Conservation (phyloP, 441 rosid species). For the Euphorbia neoarborescens region DNA sequence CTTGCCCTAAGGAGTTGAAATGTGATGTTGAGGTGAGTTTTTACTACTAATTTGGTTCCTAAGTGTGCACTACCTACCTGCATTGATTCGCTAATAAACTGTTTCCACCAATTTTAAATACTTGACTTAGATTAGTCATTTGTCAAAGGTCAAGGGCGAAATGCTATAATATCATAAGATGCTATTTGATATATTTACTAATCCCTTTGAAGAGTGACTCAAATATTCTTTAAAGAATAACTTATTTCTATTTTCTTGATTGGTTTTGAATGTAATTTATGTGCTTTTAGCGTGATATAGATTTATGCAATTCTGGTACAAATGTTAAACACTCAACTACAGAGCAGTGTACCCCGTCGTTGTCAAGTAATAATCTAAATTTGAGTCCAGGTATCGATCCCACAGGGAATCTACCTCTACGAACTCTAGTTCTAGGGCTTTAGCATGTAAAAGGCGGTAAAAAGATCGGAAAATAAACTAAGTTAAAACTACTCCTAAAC, state of each 20-base stretch:
- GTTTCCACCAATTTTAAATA: background rate
- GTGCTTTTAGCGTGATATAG: too few relatives aligned
- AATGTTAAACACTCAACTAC: too few relatives aligned
- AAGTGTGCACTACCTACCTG: background rate
- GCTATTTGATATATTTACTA: conserved; percentile 3
- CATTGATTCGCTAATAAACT: background rate
- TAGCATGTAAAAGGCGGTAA: too few relatives aligned
- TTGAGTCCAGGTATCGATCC: too few relatives aligned
- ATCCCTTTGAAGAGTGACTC: background rate
- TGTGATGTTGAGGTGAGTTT: conserved; percentile 83
- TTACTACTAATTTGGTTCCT: background rate
- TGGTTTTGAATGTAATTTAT: too few relatives aligned
- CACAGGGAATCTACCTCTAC: too few relatives aligned
- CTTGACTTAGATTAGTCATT: background rate
- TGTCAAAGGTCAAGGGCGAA: background rate
- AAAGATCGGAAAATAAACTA: too few relatives aligned
- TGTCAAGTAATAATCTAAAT: too few relatives aligned
- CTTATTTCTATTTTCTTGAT: background rate
- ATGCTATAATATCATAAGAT: background rate
- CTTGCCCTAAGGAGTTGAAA: conserved; percentile 84
- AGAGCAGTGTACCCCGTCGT: too few relatives aligned
- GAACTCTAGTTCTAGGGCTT: too few relatives aligned
- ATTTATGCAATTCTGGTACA: too few relatives aligned
- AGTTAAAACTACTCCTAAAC: too few relatives aligned
- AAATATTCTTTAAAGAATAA: background rate